Conservation (phyloP, 2,329 filamentous ascomycete genomes). For the Fusarium sp. region DNA sequence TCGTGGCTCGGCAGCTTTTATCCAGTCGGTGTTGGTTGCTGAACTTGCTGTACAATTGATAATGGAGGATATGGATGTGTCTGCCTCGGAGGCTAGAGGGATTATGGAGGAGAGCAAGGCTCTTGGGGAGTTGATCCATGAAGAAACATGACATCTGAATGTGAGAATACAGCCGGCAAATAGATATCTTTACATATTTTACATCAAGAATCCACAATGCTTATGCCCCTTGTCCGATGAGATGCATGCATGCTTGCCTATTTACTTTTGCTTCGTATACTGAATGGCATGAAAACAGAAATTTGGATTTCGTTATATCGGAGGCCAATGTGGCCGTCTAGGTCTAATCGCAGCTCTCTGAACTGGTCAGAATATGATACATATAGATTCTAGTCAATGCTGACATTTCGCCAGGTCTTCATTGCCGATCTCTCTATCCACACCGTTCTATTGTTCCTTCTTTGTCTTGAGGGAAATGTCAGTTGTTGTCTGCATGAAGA, state of each 20-base stretch:
- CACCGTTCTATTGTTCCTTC: conserved; percentile 61
- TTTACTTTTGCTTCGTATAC: neutral
- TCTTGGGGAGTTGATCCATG: conserved; percentile 75
- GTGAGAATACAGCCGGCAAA: neutral
- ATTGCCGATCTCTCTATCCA: conserved; percentile 27
- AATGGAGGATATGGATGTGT: conserved; percentile 66
- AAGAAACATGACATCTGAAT: conserved; percentile 56
- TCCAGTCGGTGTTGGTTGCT: conserved; percentile 81
- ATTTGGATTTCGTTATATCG: conserved; percentile 23
- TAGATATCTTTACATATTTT: neutral
- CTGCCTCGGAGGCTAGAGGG: conserved; percentile 57
- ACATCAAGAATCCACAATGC: conserved; percentile 29
- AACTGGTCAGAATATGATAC: conserved; percentile 40
- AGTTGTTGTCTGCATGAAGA: conserved; percentile 68
- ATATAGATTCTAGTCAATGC: conserved; percentile 47
- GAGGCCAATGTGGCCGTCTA: conserved; percentile 38
- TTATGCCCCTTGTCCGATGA: neutral
- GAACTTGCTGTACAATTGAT: conserved; percentile 71
- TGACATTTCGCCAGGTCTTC: conserved; percentile 39
- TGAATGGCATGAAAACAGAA: conserved; percentile 16
- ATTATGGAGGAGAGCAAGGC: conserved; percentile 75
- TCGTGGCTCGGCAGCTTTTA: conserved; percentile 74
- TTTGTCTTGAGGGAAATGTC: conserved; percentile 58
- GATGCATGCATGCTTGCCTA: neutral
- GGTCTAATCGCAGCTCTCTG: conserved; percentile 34